Evolutionary conservation across 129 eudicot genomes (phyloP).

Genomic region (Escallonia herrerae): DNA sequence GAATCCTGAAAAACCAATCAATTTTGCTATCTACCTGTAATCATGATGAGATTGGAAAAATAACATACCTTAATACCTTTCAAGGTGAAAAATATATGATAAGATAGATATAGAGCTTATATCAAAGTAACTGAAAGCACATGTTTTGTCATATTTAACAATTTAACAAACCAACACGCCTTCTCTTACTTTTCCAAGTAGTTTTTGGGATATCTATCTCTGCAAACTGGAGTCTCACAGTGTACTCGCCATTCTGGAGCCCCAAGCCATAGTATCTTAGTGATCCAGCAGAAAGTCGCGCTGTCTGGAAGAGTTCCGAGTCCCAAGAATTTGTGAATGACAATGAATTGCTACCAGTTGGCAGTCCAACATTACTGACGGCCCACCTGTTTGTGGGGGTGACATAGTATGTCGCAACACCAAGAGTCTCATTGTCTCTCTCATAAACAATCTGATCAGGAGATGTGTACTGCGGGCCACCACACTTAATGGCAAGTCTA

Average conservation of each 20-base stretch:
- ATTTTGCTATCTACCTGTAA: too few relatives aligned
- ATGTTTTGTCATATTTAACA: background rate
- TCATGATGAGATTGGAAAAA: too few relatives aligned
- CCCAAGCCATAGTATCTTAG: slow-evolving; percentile 60
- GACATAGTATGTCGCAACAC: slow-evolving; percentile 36
- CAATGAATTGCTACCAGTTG: slow-evolving; percentile 19
- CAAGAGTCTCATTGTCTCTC: slow-evolving; percentile 36
- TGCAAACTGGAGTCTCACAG: slow-evolving; percentile 36
- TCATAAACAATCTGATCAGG: slow-evolving; percentile 28
- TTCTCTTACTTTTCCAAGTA: slow-evolving; percentile 37
- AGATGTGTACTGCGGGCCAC: slow-evolving; percentile 40
- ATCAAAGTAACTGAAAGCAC: too few relatives aligned
- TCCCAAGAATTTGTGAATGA: slow-evolving; percentile 25
- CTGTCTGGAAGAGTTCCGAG: slow-evolving; percentile 41
- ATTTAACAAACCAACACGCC: slow-evolving; percentile 37
- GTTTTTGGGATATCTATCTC: slow-evolving; percentile 25
- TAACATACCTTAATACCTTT: too few relatives aligned
- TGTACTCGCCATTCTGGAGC: slow-evolving; percentile 39
- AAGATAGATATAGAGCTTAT: too few relatives aligned
- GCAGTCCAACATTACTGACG: slow-evolving; percentile 40
- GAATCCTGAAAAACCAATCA: too few relatives aligned
- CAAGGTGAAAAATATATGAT: too few relatives aligned
- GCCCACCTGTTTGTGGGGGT: slow-evolving; percentile 30
- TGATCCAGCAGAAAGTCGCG: slow-evolving; percentile 45
- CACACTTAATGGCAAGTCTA: slow-evolving; percentile 48